Evolutionary conservation across 2,329 filamentous ascomycete genomes (phyloP).

Genomic region (Aspergillus ochraceus): DNA sequence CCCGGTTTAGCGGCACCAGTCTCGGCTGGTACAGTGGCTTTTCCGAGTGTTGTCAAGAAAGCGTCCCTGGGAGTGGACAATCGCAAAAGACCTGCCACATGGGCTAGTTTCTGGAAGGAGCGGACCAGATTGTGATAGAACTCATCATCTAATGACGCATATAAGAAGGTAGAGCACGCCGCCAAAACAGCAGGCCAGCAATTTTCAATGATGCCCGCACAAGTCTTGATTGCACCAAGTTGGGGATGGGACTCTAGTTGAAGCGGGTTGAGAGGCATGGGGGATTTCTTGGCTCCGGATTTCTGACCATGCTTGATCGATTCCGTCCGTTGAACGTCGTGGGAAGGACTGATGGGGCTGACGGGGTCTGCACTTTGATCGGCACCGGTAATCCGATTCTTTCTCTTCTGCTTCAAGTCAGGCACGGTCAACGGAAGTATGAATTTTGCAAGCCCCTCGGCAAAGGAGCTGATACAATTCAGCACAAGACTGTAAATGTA

Average conservation of each 20-base stretch:
- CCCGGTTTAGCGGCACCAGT: conserved; percentile 29
- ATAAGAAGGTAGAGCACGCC: conserved; percentile 92
- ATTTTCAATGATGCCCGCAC: conserved; percentile 79
- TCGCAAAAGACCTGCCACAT: conserved; percentile 86
- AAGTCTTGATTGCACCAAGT: conserved; percentile 69
- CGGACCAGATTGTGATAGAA: conserved; percentile 91
- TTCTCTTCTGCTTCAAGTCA: conserved; percentile 59
- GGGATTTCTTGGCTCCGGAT: conserved; percentile 25
- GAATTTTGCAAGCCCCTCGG: conserved; percentile 90
- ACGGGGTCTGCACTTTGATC: conserved; percentile 37
- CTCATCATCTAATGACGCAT: conserved; percentile 85
- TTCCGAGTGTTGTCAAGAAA: conserved; percentile 89
- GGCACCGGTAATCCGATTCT: conserved; percentile 36
- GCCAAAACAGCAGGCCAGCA: conserved; percentile 97
- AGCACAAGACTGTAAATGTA: conserved; percentile 90
- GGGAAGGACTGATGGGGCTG: conserved; percentile 24
- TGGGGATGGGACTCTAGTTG: conserved; percentile 71
- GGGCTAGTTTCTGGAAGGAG: conserved; percentile 91
- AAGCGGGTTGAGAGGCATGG: conserved; percentile 77
- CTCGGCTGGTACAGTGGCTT: conserved; percentile 87
- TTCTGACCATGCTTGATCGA: conserved; percentile 24
- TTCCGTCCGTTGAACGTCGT: conserved; percentile 34
- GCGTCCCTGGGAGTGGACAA: conserved; percentile 87
- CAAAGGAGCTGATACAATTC: conserved; percentile 84
- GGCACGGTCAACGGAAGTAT: conserved; percentile 88